These are phyloP conservation scores for Syzygium syzygioides DNA, from an alignment of 441 rosid genomes.

Conservation along the genomic window DNA sequence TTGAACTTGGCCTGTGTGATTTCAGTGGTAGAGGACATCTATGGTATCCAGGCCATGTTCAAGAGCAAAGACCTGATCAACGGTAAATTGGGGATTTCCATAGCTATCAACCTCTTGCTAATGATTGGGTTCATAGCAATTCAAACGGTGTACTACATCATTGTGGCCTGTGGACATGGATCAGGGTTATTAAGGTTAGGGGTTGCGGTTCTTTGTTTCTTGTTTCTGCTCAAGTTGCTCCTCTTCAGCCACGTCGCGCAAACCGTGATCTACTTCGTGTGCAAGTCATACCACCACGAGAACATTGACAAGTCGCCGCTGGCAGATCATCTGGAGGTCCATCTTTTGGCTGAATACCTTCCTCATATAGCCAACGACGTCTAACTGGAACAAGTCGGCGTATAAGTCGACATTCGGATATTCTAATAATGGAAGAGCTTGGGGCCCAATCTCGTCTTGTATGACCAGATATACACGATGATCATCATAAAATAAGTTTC, in stretches of 20 bases:
- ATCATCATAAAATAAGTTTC: too few species aligned
- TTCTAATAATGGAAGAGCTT: too few species aligned
- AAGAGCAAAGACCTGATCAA: constrained; percentile 4
- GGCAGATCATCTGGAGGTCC: background rate
- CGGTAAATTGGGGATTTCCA: background rate
- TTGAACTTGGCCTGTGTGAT: background rate
- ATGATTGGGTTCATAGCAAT: background rate
- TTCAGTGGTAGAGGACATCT: constrained; percentile 2
- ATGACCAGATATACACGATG: too few species aligned
- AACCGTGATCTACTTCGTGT: background rate
- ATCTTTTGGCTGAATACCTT: background rate
- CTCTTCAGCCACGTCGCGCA: background rate
- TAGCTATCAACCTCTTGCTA: background rate
- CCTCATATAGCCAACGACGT: background rate
- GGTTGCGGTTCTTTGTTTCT: background rate
- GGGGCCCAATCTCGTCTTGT: too few species aligned
- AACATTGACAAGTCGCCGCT: background rate
- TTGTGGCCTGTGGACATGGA: background rate
- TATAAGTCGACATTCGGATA: background rate
- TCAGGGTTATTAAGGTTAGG: background rate
- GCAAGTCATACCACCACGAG: background rate
- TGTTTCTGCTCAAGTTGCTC: background rate
- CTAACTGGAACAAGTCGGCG: background rate
- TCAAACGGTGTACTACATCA: background rate
- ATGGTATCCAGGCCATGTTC: background rate